phyloP scores from a whole-genome alignment of 2,329 filamentous ascomycete species.

The Fusarium zealandicum region DNA sequence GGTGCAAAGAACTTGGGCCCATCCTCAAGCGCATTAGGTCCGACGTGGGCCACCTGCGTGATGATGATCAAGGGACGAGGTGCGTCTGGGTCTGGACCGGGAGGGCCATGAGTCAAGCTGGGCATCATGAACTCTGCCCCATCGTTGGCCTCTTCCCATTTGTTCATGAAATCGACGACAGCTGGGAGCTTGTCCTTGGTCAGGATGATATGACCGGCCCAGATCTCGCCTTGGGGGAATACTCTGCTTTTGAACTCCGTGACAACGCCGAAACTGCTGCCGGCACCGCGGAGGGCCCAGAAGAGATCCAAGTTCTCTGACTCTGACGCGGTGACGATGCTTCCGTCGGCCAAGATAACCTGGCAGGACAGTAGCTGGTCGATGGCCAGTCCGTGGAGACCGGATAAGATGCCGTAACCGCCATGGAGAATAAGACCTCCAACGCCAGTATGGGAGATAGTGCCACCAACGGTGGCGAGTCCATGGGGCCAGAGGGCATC shows the following conservation, averaged over 20 bases:
- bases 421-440: constrained; percentile 65
- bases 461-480: constrained; percentile 67
- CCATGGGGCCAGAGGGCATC: constrained; percentile 56
- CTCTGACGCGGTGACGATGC: constrained; percentile 49
- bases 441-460: constrained; percentile 68
- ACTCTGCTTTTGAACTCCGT: constrained; percentile 48
- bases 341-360: constrained; percentile 51
- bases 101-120: constrained; percentile 25
- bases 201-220: constrained; percentile 42
- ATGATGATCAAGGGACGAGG: constrained; percentile 27
- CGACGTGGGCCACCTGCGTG: constrained; percentile 31
- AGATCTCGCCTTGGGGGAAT: constrained; percentile 45
- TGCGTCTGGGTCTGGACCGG: constrained; percentile 31
- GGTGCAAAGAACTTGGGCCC: constrained; percentile 44
- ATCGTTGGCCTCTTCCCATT: constrained; percentile 39
- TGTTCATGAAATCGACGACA: constrained; percentile 44
- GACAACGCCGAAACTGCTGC: constrained; percentile 53
- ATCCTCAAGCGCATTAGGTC: constrained; percentile 25
- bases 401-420: constrained; percentile 64
- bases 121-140: constrained; percentile 31
- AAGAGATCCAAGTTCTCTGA: constrained; percentile 53
- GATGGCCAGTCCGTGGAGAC: constrained; percentile 58
- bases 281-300: constrained; percentile 52
- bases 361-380: constrained; percentile 51
- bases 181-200: constrained; percentile 37